A percentile compares a stretch with the other conserved stretches of the same genome.
Conservation (phyloP, 805 yeast species). For the Wickerhamiella lipophila region DNA sequence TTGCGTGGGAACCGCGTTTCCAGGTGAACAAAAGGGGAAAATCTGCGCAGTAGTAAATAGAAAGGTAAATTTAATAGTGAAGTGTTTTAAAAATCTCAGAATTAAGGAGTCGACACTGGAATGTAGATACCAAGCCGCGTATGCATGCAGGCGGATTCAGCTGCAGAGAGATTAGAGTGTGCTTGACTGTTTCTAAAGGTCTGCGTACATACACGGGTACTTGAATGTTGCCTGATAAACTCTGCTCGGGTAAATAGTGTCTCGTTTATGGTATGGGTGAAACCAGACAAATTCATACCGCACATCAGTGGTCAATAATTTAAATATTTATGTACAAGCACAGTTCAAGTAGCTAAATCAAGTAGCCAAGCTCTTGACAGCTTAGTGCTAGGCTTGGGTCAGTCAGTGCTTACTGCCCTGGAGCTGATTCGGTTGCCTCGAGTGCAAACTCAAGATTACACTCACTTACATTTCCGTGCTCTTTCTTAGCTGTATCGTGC, state of each 20-base stretch:
- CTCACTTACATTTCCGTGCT: conserved; percentile 5
- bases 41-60: neutral
- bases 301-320: neutral
- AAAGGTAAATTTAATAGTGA: neutral
- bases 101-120: neutral
- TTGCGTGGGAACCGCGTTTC: neutral
- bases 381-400: too few relatives aligned
- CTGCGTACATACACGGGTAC: too few relatives aligned
- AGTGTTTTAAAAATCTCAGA: neutral
- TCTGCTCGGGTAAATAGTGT: too few relatives aligned
- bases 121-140: neutral
- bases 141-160: neutral
- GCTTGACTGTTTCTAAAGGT: too few relatives aligned
- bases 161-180: too few relatives aligned
- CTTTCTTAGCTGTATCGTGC: conserved; percentile 17
- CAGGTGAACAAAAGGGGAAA: neutral
- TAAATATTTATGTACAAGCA: neutral
- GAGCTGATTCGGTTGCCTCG: neutral
- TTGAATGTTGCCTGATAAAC: too few relatives aligned
- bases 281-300: too few relatives aligned
- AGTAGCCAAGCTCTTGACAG: too few relatives aligned
- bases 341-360: too few relatives aligned
- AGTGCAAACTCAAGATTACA: neutral
- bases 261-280: too few relatives aligned
- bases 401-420: too few relatives aligned